Evolutionary conservation across 2,329 filamentous ascomycete genomes (phyloP).

Genomic region (Beauveria pseudobassiana): DNA sequence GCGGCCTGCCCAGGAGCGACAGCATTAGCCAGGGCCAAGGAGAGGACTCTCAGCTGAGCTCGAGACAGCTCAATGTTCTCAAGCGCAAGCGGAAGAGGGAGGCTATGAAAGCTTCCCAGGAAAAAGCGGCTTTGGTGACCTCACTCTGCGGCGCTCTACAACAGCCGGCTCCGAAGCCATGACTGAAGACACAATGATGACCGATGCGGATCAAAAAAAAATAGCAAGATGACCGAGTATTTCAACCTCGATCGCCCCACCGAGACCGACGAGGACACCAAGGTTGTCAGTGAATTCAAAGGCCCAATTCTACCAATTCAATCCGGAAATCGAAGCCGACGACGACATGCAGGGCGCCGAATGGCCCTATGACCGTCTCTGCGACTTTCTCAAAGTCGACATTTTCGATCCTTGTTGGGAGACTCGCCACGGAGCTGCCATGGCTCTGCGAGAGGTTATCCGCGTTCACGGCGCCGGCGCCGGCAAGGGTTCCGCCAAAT

Average conservation of each 20-base stretch:
- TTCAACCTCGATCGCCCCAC: conserved; percentile 78
- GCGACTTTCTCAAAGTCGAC: conserved; percentile 88
- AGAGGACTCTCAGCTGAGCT: conserved; percentile 72
- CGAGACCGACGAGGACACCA: conserved; percentile 79
- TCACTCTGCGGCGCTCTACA: conserved; percentile 60
- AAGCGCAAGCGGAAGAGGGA: conserved; percentile 92
- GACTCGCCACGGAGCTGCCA: conserved; percentile 88
- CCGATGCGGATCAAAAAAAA: conserved; percentile 49
- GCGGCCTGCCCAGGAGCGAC: conserved; percentile 28
- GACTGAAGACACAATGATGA: conserved; percentile 50
- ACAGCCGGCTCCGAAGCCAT: conserved; percentile 55
- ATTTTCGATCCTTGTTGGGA: conserved; percentile 94
- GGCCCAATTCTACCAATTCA: conserved; percentile 75
- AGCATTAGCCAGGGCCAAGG: conserved; percentile 31
- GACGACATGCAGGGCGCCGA: conserved; percentile 69
- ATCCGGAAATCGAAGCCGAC: conserved; percentile 73
- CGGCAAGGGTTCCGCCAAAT: conserved; percentile 66
- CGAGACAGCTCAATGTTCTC: conserved; percentile 86
- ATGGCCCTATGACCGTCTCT: conserved; percentile 92
- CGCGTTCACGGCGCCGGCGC: conserved; percentile 87
- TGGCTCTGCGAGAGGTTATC: conserved; percentile 86
- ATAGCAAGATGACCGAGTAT: conserved; percentile 68
- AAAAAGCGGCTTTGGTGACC: conserved; percentile 83
- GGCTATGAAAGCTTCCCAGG: conserved; percentile 73
- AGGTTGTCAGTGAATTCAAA: conserved; percentile 93